A percentile compares a stretch with the other conserved stretches of the same genome.
These are phyloP conservation scores for Cnidoscolus chayamansa DNA, from an alignment of 441 rosid genomes.

Conservation along the genomic window DNA sequence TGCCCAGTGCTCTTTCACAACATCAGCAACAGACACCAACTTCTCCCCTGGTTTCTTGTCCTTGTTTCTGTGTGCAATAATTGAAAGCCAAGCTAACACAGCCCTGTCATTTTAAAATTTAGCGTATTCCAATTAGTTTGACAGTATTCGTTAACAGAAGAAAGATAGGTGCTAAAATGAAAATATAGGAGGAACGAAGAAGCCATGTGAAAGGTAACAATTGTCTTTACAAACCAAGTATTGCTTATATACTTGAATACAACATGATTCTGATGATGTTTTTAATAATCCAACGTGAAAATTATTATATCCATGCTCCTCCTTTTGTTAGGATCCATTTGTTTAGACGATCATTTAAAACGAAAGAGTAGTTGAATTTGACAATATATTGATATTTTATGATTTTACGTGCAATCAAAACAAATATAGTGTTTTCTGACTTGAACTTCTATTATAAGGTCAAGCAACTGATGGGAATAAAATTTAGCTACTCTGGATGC, in stretches of 20 bases:
- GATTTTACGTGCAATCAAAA: background rate
- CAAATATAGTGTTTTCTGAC: background rate
- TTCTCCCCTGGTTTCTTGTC: slow-evolving; percentile 76
- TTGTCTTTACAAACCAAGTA: slow-evolving; percentile 3
- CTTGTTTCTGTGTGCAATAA: slow-evolving; percentile 74
- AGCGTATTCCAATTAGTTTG: slow-evolving; percentile 2
- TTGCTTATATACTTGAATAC: background rate
- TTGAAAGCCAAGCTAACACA: slow-evolving; percentile 95
- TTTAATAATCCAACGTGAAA: background rate
- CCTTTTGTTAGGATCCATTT: too few relatives aligned
- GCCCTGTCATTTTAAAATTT: slow-evolving; percentile 55
- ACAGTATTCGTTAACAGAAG: background rate
- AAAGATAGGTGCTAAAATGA: background rate
- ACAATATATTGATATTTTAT: too few relatives aligned
- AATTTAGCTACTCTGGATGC: background rate
- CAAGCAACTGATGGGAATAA: background rate
- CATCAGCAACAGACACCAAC: slow-evolving; percentile 72
- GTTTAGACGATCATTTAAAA: too few relatives aligned
- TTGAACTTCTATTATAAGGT: background rate
- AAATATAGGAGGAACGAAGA: background rate
- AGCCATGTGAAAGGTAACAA: background rate
- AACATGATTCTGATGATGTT: background rate
- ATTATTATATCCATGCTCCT: background rate
- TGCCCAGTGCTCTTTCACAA: slow-evolving; percentile 90
- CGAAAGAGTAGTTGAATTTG: too few relatives aligned